Conservation (phyloP, 148 eudicot genomes). For the Fagopyrum esculentum region DNA sequence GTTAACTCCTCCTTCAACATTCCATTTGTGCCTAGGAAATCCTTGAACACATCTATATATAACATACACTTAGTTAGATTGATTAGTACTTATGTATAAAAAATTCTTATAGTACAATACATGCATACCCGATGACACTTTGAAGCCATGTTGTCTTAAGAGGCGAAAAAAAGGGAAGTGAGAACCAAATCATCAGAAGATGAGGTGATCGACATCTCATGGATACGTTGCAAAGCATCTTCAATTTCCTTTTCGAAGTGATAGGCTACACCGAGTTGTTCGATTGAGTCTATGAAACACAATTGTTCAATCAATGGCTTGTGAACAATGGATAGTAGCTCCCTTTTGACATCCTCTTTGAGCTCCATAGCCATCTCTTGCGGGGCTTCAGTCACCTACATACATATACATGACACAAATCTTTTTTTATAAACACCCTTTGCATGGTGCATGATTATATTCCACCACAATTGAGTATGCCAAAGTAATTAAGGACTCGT, state of each 20-base stretch:
- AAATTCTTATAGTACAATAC: background rate
- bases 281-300: constrained; percentile 30
- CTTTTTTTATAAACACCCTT: too few species aligned
- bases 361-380: constrained; percentile 18
- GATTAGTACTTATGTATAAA: background rate
- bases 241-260: constrained; percentile 41
- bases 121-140: constrained; percentile 17
- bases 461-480: too few species aligned
- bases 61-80: too few species aligned
- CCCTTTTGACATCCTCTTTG: constrained; percentile 24
- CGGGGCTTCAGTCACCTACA: constrained; percentile 9
- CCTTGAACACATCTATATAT: constrained; percentile 20
- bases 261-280: constrained; percentile 45
- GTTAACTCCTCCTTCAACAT: constrained; percentile 15
- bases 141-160: constrained; percentile 24
- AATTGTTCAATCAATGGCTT: constrained; percentile 18
- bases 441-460: too few species aligned
- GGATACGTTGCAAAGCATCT: constrained; percentile 15
- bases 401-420: background rate
- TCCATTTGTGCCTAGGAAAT: constrained; percentile 16
- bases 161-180: constrained; percentile 35
- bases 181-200: constrained; percentile 20
- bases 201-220: background rate
- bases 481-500: too few species aligned
- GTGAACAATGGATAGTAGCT: constrained; percentile 11